Evolutionary conservation across 495 filamentous ascomycete species (phyloP).

Genomic region (Sabuloglossum arenarium): DNA sequence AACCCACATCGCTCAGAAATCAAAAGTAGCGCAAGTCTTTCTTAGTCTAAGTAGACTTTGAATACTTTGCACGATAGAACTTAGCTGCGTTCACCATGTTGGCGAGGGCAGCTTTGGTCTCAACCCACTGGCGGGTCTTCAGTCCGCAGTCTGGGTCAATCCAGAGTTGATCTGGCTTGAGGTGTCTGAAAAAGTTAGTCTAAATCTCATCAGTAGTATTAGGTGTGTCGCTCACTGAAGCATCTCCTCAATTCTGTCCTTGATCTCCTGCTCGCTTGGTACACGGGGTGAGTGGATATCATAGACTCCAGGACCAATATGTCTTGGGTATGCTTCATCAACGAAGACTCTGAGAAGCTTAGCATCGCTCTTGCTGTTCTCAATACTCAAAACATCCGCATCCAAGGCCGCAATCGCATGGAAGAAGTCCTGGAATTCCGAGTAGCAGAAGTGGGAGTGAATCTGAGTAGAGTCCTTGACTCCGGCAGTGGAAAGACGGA

Average conservation of each 20-base stretch:
- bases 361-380: slow-evolving; percentile 99
- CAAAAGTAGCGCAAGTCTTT: neutral
- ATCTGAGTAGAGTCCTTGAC: slow-evolving; percentile 91
- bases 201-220: neutral
- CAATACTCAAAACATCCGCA: slow-evolving; percentile 92
- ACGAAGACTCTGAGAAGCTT: slow-evolving; percentile 98
- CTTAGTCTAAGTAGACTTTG: slow-evolving; percentile 4
- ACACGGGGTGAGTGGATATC: slow-evolving; percentile 99
- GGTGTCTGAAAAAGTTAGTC: slow-evolving; percentile 23
- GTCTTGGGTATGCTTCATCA: slow-evolving; percentile 83
- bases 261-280: slow-evolving; percentile 88
- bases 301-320: slow-evolving; percentile 97
- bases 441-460: slow-evolving; percentile 99
- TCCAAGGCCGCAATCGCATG: slow-evolving; percentile 95
- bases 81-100: slow-evolving; percentile 96
- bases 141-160: slow-evolving; percentile 97
- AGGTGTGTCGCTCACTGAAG: slow-evolving; percentile 31
- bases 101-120: slow-evolving; percentile 79
- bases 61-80: slow-evolving; percentile 78
- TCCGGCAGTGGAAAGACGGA: slow-evolving; percentile 81
- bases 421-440: slow-evolving; percentile 99
- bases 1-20: slow-evolving; percentile 17
- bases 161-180: slow-evolving; percentile 92
- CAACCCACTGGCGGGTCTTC: slow-evolving; percentile 91
- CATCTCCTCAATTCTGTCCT: slow-evolving; percentile 93